These are phyloP conservation scores for Colletotrichum endophyticum DNA, from an alignment of 2,329 filamentous ascomycete species.

Conservation along the genomic window DNA sequence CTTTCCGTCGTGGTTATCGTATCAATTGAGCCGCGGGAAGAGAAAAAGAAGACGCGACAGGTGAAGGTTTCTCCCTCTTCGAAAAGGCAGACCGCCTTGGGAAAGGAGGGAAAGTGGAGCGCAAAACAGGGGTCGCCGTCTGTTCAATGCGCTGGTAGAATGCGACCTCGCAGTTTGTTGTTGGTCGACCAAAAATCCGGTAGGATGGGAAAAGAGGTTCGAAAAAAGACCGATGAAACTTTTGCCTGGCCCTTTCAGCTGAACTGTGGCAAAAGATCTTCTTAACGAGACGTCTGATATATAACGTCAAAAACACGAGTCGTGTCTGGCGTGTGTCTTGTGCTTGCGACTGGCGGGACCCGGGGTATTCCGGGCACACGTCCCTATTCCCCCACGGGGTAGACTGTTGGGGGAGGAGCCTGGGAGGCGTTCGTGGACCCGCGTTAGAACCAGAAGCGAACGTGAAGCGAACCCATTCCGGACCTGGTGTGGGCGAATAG, in stretches of 20 bases:
- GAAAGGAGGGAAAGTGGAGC: not conserved
- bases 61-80: not conserved
- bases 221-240: not conserved
- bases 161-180: not conserved
- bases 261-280: not conserved
- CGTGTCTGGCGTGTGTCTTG: not conserved
- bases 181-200: not conserved
- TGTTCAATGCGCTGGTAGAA: not conserved
- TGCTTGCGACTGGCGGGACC: not conserved
- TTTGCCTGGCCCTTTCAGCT: not conserved
- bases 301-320: not conserved
- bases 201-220: not conserved
- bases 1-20: not conserved
- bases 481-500: not conserved
- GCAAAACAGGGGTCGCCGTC: not conserved
- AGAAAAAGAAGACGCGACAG: not conserved
- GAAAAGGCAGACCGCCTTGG: not conserved
- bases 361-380: not conserved
- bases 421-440: not conserved
- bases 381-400: constrained; percentile 1
- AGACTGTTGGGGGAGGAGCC: not conserved
- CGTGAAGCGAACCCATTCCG: not conserved
- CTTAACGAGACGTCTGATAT: not conserved
- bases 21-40: not conserved
- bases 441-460: not conserved